Percentiles rank a stretch among this genome's conserved stretches.
Evolutionary conservation across 768 basidiomycete species (phyloP).

Genomic region (Mycena belliarum): DNA sequence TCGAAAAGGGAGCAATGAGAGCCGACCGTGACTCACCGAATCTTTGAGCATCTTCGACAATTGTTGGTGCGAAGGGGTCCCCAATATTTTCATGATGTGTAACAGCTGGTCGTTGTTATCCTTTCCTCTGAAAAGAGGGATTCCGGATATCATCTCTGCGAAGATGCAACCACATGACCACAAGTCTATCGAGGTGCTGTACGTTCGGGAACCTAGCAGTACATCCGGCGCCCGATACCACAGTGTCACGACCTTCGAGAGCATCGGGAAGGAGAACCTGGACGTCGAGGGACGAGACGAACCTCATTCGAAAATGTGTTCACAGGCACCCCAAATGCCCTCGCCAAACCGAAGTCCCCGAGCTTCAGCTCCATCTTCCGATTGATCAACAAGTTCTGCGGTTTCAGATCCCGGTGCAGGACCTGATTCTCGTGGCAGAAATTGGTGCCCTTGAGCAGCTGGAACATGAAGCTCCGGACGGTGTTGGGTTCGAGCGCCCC

Average conservation of each 20-base stretch:
- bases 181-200: conserved; percentile 97
- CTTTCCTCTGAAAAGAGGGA: conserved; percentile 93
- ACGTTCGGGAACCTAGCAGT: conserved; percentile 93
- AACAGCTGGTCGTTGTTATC: conserved; percentile 97
- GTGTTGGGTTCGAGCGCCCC: conserved; percentile 89
- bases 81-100: conserved; percentile 96
- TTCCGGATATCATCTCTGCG: conserved; percentile 98
- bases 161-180: conserved; percentile 99
- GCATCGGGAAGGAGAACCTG: not conserved
- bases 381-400: conserved; percentile 97
- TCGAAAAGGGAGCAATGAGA: not conserved
- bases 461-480: conserved; percentile 97
- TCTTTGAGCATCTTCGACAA: conserved; percentile 88
- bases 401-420: conserved; percentile 95
- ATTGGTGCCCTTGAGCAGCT: conserved; percentile 93
- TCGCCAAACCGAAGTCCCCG: conserved; percentile 95
- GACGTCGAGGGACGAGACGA: not conserved
- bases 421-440: conserved; percentile 98
- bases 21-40: conserved; percentile 56
- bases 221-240: conserved; percentile 99
- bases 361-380: conserved; percentile 95
- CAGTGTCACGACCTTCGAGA: conserved; percentile 83
- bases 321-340: conserved; percentile 98
- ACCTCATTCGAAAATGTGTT: conserved; percentile 99
- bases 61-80: conserved; percentile 88